Conservation (phyloP, 371 early-diverging fungal species). For the Syncephalastrum racemosum region DNA sequence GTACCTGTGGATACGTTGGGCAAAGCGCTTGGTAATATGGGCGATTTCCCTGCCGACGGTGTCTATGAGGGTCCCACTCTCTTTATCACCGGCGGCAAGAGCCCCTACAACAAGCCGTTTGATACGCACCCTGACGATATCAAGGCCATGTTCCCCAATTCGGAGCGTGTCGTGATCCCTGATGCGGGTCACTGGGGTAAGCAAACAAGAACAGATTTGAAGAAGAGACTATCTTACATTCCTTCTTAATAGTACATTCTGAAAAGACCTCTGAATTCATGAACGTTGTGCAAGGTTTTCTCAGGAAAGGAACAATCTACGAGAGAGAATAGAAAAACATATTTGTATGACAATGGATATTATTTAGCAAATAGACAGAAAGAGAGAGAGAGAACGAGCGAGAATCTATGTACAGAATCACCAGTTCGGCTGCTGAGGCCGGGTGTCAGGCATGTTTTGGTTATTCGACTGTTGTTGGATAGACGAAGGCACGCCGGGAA, state of each 20-base stretch:
- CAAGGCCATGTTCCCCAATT: slow-evolving; percentile 62
- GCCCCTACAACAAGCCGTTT: slow-evolving; percentile 62
- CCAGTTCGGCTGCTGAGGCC: too few relatives aligned
- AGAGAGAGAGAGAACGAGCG: too few relatives aligned
- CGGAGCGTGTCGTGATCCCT: slow-evolving; percentile 60
- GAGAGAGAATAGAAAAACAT: too few relatives aligned
- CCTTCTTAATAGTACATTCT: background rate
- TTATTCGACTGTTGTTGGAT: too few relatives aligned
- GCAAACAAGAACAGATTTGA: background rate
- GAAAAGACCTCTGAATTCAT: too few relatives aligned
- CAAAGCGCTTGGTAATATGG: slow-evolving; percentile 53
- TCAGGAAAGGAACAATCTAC: too few relatives aligned
- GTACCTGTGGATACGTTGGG: slow-evolving; percentile 73
- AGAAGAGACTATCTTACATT: background rate
- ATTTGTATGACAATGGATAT: too few relatives aligned
- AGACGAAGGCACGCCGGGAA: slow-evolving; percentile 4
- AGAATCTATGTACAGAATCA: too few relatives aligned
- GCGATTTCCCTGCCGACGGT: slow-evolving; percentile 45
- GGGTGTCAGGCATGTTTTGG: too few relatives aligned
- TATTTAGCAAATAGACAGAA: too few relatives aligned
- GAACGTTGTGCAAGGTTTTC: too few relatives aligned
- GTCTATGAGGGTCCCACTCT: slow-evolving; percentile 63
- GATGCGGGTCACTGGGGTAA: slow-evolving; percentile 89
- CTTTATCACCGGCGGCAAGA: slow-evolving; percentile 78
- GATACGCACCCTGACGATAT: slow-evolving; percentile 47